Evolutionary conservation across 192 early-diverging fungal genomes (phyloP).

Genomic region (Allomyces macrogynus): DNA sequence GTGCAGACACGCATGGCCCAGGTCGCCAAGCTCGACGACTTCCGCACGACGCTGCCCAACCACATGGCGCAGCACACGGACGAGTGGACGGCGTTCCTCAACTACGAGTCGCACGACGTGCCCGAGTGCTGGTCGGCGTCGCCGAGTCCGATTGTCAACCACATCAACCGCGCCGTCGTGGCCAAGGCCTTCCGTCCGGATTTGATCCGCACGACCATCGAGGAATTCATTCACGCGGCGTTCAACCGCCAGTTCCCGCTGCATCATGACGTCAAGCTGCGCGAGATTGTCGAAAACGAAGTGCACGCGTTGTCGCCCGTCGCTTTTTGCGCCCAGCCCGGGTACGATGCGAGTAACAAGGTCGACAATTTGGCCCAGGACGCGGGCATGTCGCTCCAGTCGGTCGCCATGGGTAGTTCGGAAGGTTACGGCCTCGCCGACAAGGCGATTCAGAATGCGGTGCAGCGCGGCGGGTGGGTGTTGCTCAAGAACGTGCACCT

Average conservation of each 20-base stretch:
- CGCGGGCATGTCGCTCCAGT: constrained; percentile 29
- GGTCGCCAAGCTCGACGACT: neutral
- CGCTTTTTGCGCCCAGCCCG: constrained; percentile 76
- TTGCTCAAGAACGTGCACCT: constrained; percentile 98
- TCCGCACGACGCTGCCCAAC: constrained; percentile 8
- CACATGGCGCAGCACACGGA: constrained; percentile 11
- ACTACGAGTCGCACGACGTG: constrained; percentile 4
- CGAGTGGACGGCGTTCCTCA: constrained; percentile 17
- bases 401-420: constrained; percentile 94
- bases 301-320: constrained; percentile 53
- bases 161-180: constrained; percentile 19
- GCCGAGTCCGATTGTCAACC: constrained; percentile 6
- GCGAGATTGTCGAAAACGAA: constrained; percentile 48
- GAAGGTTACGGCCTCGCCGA: constrained; percentile 85
- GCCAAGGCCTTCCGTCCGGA: constrained; percentile 77
- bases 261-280: constrained; percentile 39
- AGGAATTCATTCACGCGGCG: constrained; percentile 45
- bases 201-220: constrained; percentile 52
- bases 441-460: constrained; percentile 61
- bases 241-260: constrained; percentile 15
- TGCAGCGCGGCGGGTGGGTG: constrained; percentile 79
- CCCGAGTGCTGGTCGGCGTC: constrained; percentile 12
- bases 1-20: constrained; percentile 3
- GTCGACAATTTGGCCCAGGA: constrained; percentile 75
- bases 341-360: constrained; percentile 87